Percentiles rank a stretch among this genome's conserved stretches.
Evolutionary conservation across 2,329 filamentous ascomycete species (phyloP).

Genomic region (Colletotrichum acutatum): DNA sequence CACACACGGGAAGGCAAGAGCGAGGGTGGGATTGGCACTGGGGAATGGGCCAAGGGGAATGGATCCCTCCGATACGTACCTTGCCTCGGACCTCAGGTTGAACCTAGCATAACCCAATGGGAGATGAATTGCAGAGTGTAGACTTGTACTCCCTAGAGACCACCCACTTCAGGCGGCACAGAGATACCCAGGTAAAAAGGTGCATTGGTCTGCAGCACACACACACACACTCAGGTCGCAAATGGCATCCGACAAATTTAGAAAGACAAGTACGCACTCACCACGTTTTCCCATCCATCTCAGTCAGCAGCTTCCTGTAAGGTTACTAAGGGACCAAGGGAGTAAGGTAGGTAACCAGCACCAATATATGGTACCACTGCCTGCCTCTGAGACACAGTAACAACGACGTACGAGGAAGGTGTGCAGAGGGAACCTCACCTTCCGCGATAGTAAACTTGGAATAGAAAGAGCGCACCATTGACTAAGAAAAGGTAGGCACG

Average conservation of each 20-base stretch:
- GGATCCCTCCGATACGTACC: slow-evolving; percentile 5
- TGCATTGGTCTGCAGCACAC: background rate
- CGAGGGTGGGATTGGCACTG: slow-evolving; percentile 10
- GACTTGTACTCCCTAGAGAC: no score
- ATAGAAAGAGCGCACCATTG: background rate
- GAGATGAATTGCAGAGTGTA: background rate
- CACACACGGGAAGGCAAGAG: slow-evolving; percentile 22
- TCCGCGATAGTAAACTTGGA: background rate
- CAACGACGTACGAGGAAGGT: background rate
- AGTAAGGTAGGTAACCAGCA: background rate
- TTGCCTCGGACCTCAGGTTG: background rate
- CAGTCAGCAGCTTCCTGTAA: background rate
- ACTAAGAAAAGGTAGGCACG: no score
- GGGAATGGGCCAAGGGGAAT: background rate
- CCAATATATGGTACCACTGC: background rate
- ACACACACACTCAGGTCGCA: background rate
- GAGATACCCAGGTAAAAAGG: no score
- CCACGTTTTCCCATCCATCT: background rate
- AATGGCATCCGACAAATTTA: background rate
- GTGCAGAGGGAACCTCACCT: background rate
- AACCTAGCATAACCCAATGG: background rate
- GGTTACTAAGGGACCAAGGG: background rate
- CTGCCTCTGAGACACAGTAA: background rate
- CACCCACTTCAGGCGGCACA: no score
- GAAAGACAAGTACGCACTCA: background rate